These are phyloP conservation scores for Erysimum cheiri DNA, from an alignment of 441 rosid species.

Conservation along the genomic window DNA sequence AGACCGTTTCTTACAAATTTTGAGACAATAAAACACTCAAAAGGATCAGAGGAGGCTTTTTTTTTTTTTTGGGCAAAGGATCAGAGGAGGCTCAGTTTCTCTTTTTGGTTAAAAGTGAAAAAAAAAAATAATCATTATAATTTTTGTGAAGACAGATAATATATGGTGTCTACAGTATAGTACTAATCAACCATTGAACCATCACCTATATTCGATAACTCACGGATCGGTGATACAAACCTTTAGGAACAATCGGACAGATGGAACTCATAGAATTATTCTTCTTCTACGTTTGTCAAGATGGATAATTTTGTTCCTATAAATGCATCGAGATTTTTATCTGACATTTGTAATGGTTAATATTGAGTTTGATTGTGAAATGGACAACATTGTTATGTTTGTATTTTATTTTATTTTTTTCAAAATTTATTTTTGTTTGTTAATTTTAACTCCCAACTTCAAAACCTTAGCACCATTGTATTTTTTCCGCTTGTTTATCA, in stretches of 20 bases:
- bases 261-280: not conserved
- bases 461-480: not conserved
- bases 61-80: no score
- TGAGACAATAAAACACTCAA: conserved; percentile 38
- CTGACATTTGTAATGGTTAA: not conserved
- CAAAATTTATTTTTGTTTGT: not conserved
- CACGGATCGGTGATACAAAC: conserved; percentile 23
- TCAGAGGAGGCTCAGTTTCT: conserved; percentile 41
- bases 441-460: not conserved
- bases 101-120: conserved; percentile 38
- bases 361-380: not conserved
- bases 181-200: conserved; percentile 20
- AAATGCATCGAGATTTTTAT: not conserved
- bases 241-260: not conserved
- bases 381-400: not conserved
- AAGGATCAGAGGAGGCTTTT: no score
- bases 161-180: conserved; percentile 5
- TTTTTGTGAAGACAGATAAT: conserved; percentile 29
- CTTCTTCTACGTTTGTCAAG: conserved; percentile 7
- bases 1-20: conserved; percentile 41
- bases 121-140: not conserved
- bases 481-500: not conserved
- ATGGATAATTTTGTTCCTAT: not conserved
- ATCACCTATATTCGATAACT: conserved; percentile 32
- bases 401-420: not conserved